These are phyloP conservation scores for Oryza longistaminata DNA, from an alignment of 176 grass and related monocot species.

Conservation along the genomic window DNA sequence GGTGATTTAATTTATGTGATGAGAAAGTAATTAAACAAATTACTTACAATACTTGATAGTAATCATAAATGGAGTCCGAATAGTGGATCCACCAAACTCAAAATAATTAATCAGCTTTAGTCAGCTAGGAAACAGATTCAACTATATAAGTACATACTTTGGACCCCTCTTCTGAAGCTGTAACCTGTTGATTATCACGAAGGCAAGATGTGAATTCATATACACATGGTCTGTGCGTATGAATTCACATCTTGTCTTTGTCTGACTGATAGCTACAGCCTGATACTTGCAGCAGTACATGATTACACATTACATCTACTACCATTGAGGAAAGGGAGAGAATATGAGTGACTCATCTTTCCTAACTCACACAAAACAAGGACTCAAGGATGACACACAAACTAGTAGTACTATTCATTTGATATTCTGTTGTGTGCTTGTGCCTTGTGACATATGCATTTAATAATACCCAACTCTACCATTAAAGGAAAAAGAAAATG, in stretches of 20 bases:
- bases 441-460: background rate
- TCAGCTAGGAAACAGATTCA: conserved; percentile 5
- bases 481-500: background rate
- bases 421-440: background rate
- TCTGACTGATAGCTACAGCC: conserved; percentile 10
- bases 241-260: background rate
- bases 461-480: background rate
- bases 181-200: background rate
- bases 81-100: conserved; percentile 21
- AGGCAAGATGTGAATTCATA: background rate
- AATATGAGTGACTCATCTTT: background rate
- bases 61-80: conserved; percentile 28
- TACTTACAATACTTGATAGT: background rate
- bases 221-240: too few relatives aligned
- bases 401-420: background rate
- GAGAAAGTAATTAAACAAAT: background rate
- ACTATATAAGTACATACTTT: background rate
- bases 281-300: background rate
- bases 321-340: background rate
- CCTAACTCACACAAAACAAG: background rate
- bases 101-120: background rate
- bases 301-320: background rate
- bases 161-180: background rate
- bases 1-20: background rate
- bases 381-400: background rate